Conservation (phyloP, 306 rosid genomes). For the Fragaria vesca region DNA sequence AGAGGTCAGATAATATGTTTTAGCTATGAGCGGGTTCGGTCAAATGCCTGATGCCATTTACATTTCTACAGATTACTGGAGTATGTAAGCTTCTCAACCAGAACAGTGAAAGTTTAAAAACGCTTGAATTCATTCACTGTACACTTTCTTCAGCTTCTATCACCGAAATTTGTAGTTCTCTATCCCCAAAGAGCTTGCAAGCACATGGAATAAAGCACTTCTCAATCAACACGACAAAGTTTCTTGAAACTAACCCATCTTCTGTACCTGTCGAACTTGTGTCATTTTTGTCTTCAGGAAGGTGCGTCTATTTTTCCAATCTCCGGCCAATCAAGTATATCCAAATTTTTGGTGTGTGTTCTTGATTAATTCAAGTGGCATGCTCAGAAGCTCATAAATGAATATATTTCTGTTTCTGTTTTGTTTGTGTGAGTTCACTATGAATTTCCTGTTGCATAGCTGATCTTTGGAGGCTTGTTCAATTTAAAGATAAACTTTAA, state of each 20-base stretch:
- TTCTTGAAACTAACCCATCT: slow-evolving; percentile 41
- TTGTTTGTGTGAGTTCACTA: neutral
- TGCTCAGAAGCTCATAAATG: neutral
- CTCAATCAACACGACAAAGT: slow-evolving; percentile 54
- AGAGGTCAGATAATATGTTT: neutral
- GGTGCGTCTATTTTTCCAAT: slow-evolving; percentile 44
- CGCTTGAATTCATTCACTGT: slow-evolving; percentile 79
- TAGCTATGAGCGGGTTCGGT: slow-evolving; percentile 28
- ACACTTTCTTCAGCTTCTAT: slow-evolving; percentile 51
- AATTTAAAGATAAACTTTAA: neutral
- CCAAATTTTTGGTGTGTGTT: neutral
- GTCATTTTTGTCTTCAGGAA: slow-evolving; percentile 74
- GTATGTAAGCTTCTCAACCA: slow-evolving; percentile 73
- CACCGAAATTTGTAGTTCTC: slow-evolving; percentile 54
- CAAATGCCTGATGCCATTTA: slow-evolving; percentile 27
- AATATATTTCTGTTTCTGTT: neutral
- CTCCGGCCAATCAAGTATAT: neutral
- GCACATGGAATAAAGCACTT: slow-evolving; percentile 65
- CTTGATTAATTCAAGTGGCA: slow-evolving; percentile 3
- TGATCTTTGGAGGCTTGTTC: slow-evolving; percentile 5
- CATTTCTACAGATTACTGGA: slow-evolving; percentile 62
- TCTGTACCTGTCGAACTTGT: slow-evolving; percentile 62
- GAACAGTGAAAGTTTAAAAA: slow-evolving; percentile 61
- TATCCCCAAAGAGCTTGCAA: slow-evolving; percentile 38
- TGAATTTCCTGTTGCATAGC: slow-evolving; percentile 1